phyloP scores from a whole-genome alignment of 768 basidiomycete species.

The Terana coerulea region DNA sequence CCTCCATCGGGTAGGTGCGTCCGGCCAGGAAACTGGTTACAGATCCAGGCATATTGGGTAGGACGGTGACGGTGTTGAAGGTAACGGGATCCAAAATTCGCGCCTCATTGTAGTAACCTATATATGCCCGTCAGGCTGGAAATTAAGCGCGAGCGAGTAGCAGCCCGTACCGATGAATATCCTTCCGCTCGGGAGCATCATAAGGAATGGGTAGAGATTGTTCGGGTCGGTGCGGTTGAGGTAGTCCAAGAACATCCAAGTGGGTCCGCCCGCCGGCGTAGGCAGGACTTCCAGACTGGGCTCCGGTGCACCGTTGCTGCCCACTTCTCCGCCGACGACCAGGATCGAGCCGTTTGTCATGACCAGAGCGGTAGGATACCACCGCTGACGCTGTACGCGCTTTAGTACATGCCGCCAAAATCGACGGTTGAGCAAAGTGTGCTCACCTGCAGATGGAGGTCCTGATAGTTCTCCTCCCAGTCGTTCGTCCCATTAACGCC shows the following conservation, averaged over 20 bases:
- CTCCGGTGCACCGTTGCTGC: slow-evolving; percentile 61
- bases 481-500: slow-evolving; percentile 75
- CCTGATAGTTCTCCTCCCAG: slow-evolving; percentile 69
- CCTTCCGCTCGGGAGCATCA: slow-evolving; percentile 64
- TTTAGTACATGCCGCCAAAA: no score
- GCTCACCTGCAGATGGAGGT: slow-evolving; percentile 57
- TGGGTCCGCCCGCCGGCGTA: slow-evolving; percentile 54
- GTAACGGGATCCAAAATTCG: slow-evolving; percentile 66
- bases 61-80: slow-evolving; percentile 52
- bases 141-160: background rate
- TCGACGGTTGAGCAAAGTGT: background rate
- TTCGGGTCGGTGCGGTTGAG: slow-evolving; percentile 71
- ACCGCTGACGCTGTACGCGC: slow-evolving; percentile 48
- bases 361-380: slow-evolving; percentile 69
- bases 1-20: slow-evolving; percentile 76
- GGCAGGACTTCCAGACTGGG: slow-evolving; percentile 74
- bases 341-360: slow-evolving; percentile 72
- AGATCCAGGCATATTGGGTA: slow-evolving; percentile 74
- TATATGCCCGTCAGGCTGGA: background rate
- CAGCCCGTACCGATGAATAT: slow-evolving; percentile 61
- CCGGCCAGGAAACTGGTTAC: slow-evolving; percentile 72
- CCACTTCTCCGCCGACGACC: slow-evolving; percentile 71
- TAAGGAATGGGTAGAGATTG: slow-evolving; percentile 76
- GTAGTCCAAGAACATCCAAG: slow-evolving; percentile 59
- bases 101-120: slow-evolving; percentile 80